Evolutionary conservation across 805 yeast genomes (phyloP).

Genomic region (Sugiyamaella americana): DNA sequence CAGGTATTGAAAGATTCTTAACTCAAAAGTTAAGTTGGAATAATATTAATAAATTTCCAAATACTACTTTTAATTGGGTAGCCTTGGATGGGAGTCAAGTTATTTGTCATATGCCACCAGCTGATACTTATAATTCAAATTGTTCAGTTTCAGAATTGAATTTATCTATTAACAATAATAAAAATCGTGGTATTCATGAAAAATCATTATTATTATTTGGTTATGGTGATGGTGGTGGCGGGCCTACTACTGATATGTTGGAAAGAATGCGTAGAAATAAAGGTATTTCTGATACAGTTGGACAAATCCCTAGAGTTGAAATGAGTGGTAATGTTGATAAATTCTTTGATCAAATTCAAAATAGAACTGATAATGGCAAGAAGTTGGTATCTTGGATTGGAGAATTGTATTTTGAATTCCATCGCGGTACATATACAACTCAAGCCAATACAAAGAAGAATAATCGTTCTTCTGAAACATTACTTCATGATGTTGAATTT

Average conservation of each 20-base stretch:
- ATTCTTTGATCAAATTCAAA: slow-evolving; percentile 61
- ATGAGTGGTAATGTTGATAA: slow-evolving; percentile 71
- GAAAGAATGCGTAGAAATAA: slow-evolving; percentile 88
- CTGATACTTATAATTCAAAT: slow-evolving; percentile 90
- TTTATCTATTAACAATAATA: slow-evolving; percentile 72
- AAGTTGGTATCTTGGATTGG: slow-evolving; percentile 85
- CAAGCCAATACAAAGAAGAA: slow-evolving; percentile 80
- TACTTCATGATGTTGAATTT: slow-evolving; percentile 80
- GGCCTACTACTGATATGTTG: slow-evolving; percentile 88
- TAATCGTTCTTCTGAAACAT: slow-evolving; percentile 69
- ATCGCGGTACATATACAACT: slow-evolving; percentile 94
- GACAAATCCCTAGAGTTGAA: slow-evolving; percentile 74
- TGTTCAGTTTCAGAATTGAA: slow-evolving; percentile 90
- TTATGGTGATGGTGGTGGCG: slow-evolving; percentile 98
- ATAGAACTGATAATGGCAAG: slow-evolving; percentile 57
- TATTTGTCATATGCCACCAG: slow-evolving; percentile 96
- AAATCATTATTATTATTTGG: slow-evolving; percentile 80
- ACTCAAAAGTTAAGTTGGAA: slow-evolving; percentile 97
- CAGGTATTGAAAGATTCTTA: slow-evolving; percentile 76
- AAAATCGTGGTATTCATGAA: slow-evolving; percentile 72
- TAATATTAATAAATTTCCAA: slow-evolving; percentile 86
- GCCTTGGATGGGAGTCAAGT: slow-evolving; percentile 93
- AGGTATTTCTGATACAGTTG: slow-evolving; percentile 79
- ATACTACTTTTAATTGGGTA: slow-evolving; percentile 90
- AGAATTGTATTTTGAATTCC: slow-evolving; percentile 90